Evolutionary conservation across 805 yeast genomes (phyloP).

Genomic region (Zygosaccharomyces kombuchaensis): DNA sequence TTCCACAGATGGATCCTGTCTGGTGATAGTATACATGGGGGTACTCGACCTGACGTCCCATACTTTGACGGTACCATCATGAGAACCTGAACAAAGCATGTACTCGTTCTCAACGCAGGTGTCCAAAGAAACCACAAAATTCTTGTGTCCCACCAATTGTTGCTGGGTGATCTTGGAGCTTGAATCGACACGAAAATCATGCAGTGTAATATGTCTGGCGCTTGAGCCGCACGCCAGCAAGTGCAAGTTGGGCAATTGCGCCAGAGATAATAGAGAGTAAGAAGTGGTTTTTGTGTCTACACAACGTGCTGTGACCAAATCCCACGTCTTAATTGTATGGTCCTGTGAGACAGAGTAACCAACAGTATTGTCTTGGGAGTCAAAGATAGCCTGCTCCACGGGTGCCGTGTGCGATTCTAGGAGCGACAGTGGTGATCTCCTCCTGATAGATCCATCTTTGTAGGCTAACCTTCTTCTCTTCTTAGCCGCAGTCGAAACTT

Average conservation of each 20-base stretch:
- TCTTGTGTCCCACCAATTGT: conserved; percentile 84
- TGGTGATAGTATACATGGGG: conserved; percentile 73
- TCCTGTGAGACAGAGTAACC: conserved; percentile 95
- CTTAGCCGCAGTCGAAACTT: conserved; percentile 72
- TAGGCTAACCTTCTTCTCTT: conserved; percentile 82
- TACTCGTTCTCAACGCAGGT: conserved; percentile 73
- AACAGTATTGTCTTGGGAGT: conserved; percentile 66
- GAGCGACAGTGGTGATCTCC: conserved; percentile 76
- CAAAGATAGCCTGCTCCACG: conserved; percentile 80
- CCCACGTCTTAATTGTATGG: conserved; percentile 96
- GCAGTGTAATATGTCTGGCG: conserved; percentile 93
- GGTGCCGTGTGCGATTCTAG: conserved; percentile 82
- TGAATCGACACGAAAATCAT: conserved; percentile 74
- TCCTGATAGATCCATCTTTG: conserved; percentile 67
- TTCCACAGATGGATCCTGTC: conserved; percentile 50
- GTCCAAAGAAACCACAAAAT: conserved; percentile 78
- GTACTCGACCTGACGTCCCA: conserved; percentile 93
- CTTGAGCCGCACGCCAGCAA: conserved; percentile 91
- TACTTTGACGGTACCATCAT: conserved; percentile 89
- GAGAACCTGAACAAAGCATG: conserved; percentile 87
- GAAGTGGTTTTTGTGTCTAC: conserved; percentile 87
- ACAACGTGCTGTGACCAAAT: conserved; percentile 76
- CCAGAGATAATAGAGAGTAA: conserved; percentile 72
- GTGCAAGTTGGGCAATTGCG: conserved; percentile 61
- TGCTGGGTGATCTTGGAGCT: conserved; percentile 58